Base-by-base conservation (phyloP, 768 basidiomycete species). In the Kwoniella botswanensis region DNA sequence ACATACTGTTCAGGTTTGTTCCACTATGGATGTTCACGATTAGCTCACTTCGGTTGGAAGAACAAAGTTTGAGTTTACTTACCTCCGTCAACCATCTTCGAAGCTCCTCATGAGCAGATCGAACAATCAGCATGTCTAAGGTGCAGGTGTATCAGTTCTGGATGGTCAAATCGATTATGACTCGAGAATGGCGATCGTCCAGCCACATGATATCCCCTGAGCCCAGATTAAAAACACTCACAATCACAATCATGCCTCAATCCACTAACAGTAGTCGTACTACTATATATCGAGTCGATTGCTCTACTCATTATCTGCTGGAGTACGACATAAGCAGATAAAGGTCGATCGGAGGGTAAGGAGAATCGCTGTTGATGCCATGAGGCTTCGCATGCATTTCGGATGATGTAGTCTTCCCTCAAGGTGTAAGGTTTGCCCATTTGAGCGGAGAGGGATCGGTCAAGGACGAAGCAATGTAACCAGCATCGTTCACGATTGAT, bases 371-470 rank as follows among this genome's bases (percentile, higher is more conserved):
- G 88, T 26, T 86, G 86, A 76, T 88, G 89, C 93, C 94, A 99
- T 46, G 87, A 86, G 26, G 86, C 82, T 17, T 90, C 90, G 56
- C 78, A 82, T 17, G 78, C 79, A 83, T 93, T 91, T 1, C 94
- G 90, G 75, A 98, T 93, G 79, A 98, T 92, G 78, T 88, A 93
- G 82, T 99, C 96, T 84, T 98, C 96, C 80, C 91, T 90, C 74
- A 98, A 90, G 2, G 91, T 89, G 79, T 92, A 90, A 3, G 96
- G 96, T 84, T 97, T 98, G 55, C 95, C 95, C 93, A 98, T 93
- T 80, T 94, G 94, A 0, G 95, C 92, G 75, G 93, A 93, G 69
- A 91, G 88, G 76, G 94, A 96, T 71, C 93, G 87, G 82, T 98
- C 95, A 43, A 97, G 86, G 79, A 93, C 92, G 85, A 91, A 94